Percentiles rank a stretch among this genome's conserved stretches.
These are phyloP conservation scores for Macadamia tetraphylla DNA, from an alignment of 164 flowering plant genomes.

Conservation along the genomic window DNA sequence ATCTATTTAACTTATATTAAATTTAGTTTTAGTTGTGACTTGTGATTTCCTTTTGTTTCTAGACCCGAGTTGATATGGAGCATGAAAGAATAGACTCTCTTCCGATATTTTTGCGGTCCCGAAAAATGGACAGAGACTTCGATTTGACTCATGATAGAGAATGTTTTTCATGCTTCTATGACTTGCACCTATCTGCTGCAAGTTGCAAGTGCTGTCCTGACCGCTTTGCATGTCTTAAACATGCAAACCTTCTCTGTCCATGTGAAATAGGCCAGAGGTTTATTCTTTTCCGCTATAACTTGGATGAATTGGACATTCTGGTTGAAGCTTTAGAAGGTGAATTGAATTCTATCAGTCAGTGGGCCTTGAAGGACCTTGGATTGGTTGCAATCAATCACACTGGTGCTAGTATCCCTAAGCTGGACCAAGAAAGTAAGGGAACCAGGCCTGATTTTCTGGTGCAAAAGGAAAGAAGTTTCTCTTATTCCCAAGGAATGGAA, in stretches of 20 bases:
- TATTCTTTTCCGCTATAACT: conserved; percentile 47
- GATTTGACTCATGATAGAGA: conserved; percentile 59
- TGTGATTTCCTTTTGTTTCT: conserved; percentile 9
- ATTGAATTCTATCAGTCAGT: conserved; percentile 30
- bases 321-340: conserved; percentile 67
- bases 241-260: conserved; percentile 48
- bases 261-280: conserved; percentile 39
- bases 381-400: conserved; percentile 9
- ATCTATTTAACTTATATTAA: background rate
- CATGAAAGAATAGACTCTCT: conserved; percentile 53
- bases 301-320: conserved; percentile 43
- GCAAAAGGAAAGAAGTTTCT: conserved; percentile 13
- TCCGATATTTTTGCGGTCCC: conserved; percentile 23
- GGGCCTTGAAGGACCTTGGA: conserved; percentile 32
- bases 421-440: conserved; percentile 13
- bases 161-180: conserved; percentile 75
- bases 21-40: too few species aligned
- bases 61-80: conserved; percentile 68
- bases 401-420: conserved; percentile 4
- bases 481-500: conserved; percentile 18
- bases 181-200: conserved; percentile 63
- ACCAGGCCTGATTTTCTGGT: conserved; percentile 1
- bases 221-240: conserved; percentile 72
- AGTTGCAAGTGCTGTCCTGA: conserved; percentile 67
- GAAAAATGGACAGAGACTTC: conserved; percentile 61